Conservation (phyloP, 164 flowering plant species). For the Annona cherimola region DNA sequence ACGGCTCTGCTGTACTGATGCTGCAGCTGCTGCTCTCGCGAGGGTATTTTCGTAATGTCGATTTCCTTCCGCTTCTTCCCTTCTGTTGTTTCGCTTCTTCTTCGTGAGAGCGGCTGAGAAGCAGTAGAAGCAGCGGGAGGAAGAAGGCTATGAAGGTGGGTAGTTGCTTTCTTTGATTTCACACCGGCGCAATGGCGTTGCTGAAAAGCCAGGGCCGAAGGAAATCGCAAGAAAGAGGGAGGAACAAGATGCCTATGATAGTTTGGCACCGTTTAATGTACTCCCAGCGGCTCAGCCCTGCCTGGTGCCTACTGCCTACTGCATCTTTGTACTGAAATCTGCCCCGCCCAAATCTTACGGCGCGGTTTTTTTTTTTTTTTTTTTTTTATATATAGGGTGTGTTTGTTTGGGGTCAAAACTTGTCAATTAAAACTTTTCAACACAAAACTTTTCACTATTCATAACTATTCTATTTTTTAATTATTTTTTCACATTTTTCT, state of each 20-base stretch:
- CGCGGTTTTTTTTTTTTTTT: too few relatives aligned
- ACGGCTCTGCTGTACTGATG: neutral
- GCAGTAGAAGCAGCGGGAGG: neutral
- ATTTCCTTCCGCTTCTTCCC: neutral
- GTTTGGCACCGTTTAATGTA: neutral
- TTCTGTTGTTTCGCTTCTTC: neutral
- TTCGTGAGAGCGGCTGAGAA: neutral
- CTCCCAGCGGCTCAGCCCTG: too few relatives aligned
- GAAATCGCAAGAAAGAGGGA: neutral
- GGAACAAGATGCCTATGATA: neutral
- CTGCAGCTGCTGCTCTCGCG: neutral
- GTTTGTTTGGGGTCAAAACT: too few relatives aligned
- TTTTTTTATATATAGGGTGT: too few relatives aligned
- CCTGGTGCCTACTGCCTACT: too few relatives aligned
- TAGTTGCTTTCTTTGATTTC: constrained; percentile 2
- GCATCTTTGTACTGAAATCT: neutral
- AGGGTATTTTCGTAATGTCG: neutral
- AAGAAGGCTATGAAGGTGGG: neutral
- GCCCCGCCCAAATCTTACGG: neutral
- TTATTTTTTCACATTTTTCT: too few relatives aligned
- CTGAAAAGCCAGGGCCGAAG: neutral
- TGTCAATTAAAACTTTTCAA: too few relatives aligned
- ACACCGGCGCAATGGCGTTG: neutral
- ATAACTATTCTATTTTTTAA: too few relatives aligned
- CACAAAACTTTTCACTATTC: too few relatives aligned